phyloP scores from a whole-genome alignment of 148 eudicot species.

The Rhododendron griersonianum region DNA sequence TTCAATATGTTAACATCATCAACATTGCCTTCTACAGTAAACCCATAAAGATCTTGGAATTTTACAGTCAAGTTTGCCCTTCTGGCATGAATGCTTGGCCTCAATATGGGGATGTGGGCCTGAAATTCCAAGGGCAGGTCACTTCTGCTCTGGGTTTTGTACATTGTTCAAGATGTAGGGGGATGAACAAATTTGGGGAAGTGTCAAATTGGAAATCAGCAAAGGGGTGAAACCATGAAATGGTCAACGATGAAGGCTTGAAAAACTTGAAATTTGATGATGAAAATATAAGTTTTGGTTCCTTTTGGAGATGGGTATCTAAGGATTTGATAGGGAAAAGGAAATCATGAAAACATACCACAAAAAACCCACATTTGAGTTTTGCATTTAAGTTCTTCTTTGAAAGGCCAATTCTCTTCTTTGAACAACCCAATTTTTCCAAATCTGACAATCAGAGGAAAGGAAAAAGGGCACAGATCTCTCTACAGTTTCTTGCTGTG shows the following conservation, averaged over 20 bases:
- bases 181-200: slow-evolving; percentile 1
- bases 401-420: not conserved
- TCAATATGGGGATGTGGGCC: slow-evolving; percentile 43
- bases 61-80: slow-evolving; percentile 82
- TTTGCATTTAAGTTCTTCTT: not conserved
- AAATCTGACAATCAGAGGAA: not conserved
- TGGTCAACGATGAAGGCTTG: slow-evolving; percentile 6
- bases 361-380: not conserved
- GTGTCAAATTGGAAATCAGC: slow-evolving; percentile 14
- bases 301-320: not conserved
- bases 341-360: not conserved
- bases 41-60: slow-evolving; percentile 82
- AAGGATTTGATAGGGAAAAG: not conserved
- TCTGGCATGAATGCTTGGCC: slow-evolving; percentile 86
- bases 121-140: slow-evolving; percentile 47
- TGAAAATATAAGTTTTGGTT: slow-evolving; percentile 13
- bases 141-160: slow-evolving; percentile 44
- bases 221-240: slow-evolving; percentile 1
- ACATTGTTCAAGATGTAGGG: slow-evolving; percentile 35
- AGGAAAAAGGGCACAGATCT: not conserved
- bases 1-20: slow-evolving; percentile 93
- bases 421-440: not conserved
- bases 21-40: slow-evolving; percentile 87
- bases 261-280: slow-evolving; percentile 17
- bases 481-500: not conserved